These are phyloP conservation scores for Podaxis sp. DNA, from an alignment of 768 basidiomycete species.

Conservation along the genomic window DNA sequence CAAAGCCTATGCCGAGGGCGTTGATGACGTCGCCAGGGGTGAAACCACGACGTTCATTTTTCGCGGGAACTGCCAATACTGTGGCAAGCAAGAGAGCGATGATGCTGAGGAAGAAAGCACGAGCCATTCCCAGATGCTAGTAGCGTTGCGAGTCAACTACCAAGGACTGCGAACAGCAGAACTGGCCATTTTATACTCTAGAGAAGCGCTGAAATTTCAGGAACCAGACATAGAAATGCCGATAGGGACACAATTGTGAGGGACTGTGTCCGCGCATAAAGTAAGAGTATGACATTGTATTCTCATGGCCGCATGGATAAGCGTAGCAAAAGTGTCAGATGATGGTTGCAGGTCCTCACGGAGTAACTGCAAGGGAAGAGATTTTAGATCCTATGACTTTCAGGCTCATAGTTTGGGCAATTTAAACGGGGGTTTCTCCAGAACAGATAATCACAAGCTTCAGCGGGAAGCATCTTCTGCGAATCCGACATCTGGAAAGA, in stretches of 20 bases:
- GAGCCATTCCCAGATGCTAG: background rate
- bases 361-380: background rate
- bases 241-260: background rate
- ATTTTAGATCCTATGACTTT: constrained; percentile 1
- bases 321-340: background rate
- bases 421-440: background rate
- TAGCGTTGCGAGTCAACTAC: background rate
- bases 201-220: background rate
- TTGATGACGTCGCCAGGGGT: constrained; percentile 32
- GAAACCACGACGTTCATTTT: constrained; percentile 12
- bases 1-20: constrained; percentile 33
- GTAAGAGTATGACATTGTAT: background rate
- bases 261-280: background rate
- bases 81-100: constrained; percentile 22
- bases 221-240: too few species aligned
- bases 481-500: background rate
- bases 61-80: constrained; percentile 17
- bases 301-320: constrained; percentile 3
- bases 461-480: constrained; percentile 1
- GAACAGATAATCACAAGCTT: constrained; percentile 10
- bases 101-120: constrained; percentile 20
- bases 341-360: background rate
- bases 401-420: background rate
- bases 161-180: background rate
- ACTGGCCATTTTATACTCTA: background rate